These are phyloP conservation scores for Aureobasidium sp. DNA, from an alignment of 2,329 filamentous ascomycete species.

Conservation along the genomic window DNA sequence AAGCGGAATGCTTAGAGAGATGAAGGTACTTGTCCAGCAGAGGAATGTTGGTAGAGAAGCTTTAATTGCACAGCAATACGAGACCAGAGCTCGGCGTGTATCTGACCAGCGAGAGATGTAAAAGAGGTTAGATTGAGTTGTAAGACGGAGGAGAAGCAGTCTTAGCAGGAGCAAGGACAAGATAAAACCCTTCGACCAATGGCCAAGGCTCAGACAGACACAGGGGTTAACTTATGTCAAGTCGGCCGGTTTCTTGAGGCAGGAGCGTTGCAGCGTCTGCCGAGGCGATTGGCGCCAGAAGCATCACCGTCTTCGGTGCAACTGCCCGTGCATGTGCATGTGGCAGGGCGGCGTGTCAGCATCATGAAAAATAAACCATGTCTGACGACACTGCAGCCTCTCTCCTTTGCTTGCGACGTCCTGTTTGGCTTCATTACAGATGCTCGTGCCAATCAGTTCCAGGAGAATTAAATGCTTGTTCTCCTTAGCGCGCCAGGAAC, in stretches of 20 bases:
- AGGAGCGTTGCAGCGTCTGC: constrained; percentile 11
- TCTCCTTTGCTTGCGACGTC: constrained; percentile 8
- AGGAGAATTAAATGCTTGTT: constrained; percentile 11
- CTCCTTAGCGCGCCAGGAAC: constrained; percentile 11
- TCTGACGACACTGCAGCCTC: constrained; percentile 4
- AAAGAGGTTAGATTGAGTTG: background rate
- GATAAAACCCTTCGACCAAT: constrained; percentile 5
- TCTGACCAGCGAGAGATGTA: constrained; percentile 6
- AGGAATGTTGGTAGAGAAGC: constrained; percentile 11
- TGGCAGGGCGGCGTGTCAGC: constrained; percentile 10
- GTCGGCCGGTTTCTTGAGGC: background rate
- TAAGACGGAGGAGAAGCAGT: background rate
- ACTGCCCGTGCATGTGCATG: constrained; percentile 11
- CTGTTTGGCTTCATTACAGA: background rate
- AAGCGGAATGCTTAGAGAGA: constrained; percentile 14
- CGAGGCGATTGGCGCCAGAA: constrained; percentile 10
- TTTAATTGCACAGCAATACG: constrained; percentile 14
- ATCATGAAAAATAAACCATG: constrained; percentile 1
- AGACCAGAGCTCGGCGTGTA: constrained; percentile 10
- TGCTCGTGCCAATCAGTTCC: background rate
- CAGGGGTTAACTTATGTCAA: background rate
- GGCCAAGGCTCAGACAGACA: constrained; percentile 4
- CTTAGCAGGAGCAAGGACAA: background rate
- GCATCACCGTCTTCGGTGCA: constrained; percentile 6
- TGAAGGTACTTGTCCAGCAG: constrained; percentile 12